A percentile compares a stretch with the other conserved stretches of the same genome.
Evolutionary conservation across 106 monocot genomes (phyloP).

Genomic region (Phalaenopsis equestris): DNA sequence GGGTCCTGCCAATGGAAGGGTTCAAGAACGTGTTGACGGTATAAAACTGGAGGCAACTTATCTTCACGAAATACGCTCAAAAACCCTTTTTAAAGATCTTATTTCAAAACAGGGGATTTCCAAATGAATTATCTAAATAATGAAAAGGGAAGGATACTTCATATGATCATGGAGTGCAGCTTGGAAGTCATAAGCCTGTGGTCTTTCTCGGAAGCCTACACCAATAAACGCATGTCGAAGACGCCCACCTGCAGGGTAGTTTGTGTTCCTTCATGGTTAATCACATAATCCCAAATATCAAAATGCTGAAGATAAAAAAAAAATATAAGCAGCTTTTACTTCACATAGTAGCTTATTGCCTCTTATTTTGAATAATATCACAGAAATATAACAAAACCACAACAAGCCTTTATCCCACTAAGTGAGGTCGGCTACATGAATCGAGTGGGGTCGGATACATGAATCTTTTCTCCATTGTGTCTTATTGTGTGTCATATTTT

Average conservation of each 20-base stretch:
- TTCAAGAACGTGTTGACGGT: not conserved
- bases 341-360: not conserved
- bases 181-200: constrained; percentile 96
- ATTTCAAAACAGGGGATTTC: not conserved
- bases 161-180: constrained; percentile 97
- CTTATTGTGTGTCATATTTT: no score
- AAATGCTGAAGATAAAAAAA: not conserved
- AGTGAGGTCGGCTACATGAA: no score
- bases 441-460: no score
- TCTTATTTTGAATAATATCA: not conserved
- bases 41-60: not conserved
- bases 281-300: not conserved
- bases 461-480: no score
- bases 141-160: constrained; percentile 69
- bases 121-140: not conserved
- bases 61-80: not conserved
- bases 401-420: no score
- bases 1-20: not conserved
- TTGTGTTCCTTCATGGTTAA: not conserved
- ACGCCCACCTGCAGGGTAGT: constrained; percentile 55
- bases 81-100: not conserved
- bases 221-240: constrained; percentile 96
- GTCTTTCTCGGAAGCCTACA: constrained; percentile 91
- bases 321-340: not conserved
- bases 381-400: not conserved